Evolutionary conservation across 164 flowering plant genomes (phyloP).

Genomic region (Pachysandra terminalis): DNA sequence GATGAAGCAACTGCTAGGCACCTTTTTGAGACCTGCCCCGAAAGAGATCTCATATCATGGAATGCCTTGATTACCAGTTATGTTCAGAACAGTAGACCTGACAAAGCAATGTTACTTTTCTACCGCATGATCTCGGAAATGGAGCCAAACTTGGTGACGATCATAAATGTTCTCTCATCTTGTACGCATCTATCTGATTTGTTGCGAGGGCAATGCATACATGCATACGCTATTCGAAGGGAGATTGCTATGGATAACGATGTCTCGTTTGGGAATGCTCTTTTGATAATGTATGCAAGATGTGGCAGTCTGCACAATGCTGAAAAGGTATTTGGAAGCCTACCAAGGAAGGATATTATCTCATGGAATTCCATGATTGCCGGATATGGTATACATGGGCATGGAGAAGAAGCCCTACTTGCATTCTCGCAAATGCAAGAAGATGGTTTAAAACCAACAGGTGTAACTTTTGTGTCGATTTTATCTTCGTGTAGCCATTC

Average conservation of each 20-base stretch:
- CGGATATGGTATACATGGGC: constrained; percentile 56
- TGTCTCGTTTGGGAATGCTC: constrained; percentile 38
- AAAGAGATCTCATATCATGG: constrained; percentile 58
- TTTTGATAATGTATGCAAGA: constrained; percentile 57
- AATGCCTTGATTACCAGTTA: constrained; percentile 54
- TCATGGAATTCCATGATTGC: constrained; percentile 64
- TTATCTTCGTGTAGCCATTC: constrained; percentile 67
- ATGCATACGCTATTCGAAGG: constrained; percentile 39
- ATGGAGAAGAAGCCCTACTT: constrained; percentile 35
- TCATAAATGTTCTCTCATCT: constrained; percentile 39
- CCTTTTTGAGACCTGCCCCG: constrained; percentile 37
- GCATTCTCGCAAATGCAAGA: constrained; percentile 44
- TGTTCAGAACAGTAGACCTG: constrained; percentile 25
- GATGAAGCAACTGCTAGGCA: constrained; percentile 31
- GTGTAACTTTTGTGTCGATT: constrained; percentile 45
- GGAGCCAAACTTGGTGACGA: constrained; percentile 41
- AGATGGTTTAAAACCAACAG: constrained; percentile 42
- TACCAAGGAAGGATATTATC: constrained; percentile 30
- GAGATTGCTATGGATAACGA: constrained; percentile 15
- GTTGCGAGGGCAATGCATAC: constrained; percentile 42
- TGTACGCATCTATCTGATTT: constrained; percentile 40
- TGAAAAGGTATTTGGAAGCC: constrained; percentile 30
- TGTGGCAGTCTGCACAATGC: constrained; percentile 49
- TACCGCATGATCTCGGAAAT: constrained; percentile 35
- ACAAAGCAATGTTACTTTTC: constrained; percentile 39